phyloP scores from a whole-genome alignment of 495 filamentous ascomycete species.

The Daldinia grandis region DNA sequence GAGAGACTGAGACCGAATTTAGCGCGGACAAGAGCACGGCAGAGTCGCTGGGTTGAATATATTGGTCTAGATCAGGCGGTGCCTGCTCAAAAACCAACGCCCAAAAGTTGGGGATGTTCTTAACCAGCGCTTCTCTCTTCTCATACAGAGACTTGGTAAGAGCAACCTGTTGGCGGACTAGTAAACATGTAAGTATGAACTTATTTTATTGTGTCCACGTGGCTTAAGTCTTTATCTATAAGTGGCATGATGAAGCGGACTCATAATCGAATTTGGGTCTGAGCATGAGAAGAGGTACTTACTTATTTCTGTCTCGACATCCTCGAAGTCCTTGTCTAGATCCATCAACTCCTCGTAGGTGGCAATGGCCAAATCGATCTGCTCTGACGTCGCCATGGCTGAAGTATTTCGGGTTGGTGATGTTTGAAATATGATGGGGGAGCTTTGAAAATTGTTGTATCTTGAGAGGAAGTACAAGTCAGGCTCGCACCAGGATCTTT shows the following conservation, averaged over 20 bases:
- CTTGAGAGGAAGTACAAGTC: conserved; percentile 1
- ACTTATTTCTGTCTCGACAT: conserved; percentile 75
- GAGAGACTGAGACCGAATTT: conserved; percentile 69
- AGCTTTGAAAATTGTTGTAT: background rate
- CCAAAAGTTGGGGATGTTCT: conserved; percentile 86
- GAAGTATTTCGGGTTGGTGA: background rate
- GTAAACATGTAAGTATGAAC: conserved; percentile 23
- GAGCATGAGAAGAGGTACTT: conserved; percentile 39
- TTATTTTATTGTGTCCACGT: background rate
- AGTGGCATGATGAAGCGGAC: background rate
- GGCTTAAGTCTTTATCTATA: background rate
- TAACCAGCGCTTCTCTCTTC: conserved; percentile 72
- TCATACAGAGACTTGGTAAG: conserved; percentile 69
- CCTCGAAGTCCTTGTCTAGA: conserved; percentile 75
- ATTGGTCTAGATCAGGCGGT: conserved; percentile 82
- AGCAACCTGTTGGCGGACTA: conserved; percentile 66
- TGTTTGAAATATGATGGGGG: background rate
- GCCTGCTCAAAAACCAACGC: conserved; percentile 84
- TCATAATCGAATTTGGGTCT: background rate
- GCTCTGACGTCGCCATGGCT: conserved; percentile 51
- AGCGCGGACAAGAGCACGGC: conserved; percentile 69
- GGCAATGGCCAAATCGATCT: conserved; percentile 53
- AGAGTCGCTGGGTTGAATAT: conserved; percentile 80
- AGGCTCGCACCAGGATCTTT: conserved; percentile 3
- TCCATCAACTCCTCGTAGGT: conserved; percentile 66